Percentiles rank a stretch among this genome's conserved stretches.
phyloP scores from a whole-genome alignment of 257 asterid genomes.

The Handroanthus guayacan region DNA sequence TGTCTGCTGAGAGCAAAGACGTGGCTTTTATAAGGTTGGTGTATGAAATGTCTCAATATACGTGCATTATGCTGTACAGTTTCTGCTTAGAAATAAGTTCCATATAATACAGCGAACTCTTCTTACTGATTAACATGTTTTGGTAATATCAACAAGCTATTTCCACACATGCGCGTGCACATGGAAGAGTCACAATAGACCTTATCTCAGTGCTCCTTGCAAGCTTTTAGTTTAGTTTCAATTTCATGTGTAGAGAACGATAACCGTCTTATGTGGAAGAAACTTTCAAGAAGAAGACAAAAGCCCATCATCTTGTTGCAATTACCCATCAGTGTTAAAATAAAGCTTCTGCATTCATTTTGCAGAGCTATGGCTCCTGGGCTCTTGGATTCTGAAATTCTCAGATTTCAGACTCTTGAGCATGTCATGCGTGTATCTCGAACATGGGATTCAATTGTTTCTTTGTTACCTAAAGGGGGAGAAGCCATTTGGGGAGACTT shows the following conservation, averaged over 20 bases:
- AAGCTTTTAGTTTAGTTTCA: neutral
- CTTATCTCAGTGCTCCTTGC: neutral
- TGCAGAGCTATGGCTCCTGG: conserved; percentile 88
- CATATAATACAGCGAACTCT: neutral
- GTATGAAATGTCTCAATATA: neutral
- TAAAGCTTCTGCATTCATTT: neutral
- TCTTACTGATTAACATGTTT: too few relatives aligned
- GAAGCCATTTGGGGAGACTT: conserved; percentile 87
- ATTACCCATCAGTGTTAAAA: neutral
- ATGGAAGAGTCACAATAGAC: neutral
- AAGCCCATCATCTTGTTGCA: too few relatives aligned
- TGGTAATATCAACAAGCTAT: neutral
- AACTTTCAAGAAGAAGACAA: neutral
- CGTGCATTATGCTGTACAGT: neutral
- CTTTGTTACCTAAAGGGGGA: conserved; percentile 92
- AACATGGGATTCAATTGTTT: conserved; percentile 85
- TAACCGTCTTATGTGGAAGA: neutral
- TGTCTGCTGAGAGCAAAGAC: conserved; percentile 91
- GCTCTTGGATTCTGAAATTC: conserved; percentile 69
- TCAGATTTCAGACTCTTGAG: conserved; percentile 75
- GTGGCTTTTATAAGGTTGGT: conserved; percentile 80
- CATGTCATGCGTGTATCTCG: conserved; percentile 76
- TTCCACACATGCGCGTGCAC: neutral
- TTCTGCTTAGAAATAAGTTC: neutral
- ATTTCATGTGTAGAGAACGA: neutral